Evolutionary conservation across 2,329 filamentous ascomycete species (phyloP), one percentile per base, ranked within the genome.

Genomic region (Sarocladiaceae sp.): DNA sequence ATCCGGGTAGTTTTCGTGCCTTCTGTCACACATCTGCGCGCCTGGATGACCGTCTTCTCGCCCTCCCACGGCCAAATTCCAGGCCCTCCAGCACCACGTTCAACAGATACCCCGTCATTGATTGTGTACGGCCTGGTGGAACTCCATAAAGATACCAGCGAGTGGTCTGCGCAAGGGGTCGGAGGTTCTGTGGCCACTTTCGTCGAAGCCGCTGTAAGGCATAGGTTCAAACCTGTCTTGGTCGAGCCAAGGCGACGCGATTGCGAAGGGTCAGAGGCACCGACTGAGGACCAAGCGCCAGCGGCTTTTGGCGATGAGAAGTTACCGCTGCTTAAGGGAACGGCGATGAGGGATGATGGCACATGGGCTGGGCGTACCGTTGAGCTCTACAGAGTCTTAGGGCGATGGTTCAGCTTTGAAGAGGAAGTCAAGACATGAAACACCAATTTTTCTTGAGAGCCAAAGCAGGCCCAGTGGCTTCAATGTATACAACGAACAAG

Each of bases 121-220:
- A 59, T 87, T 1, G 62, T 85, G 1, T 83, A 87, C 53, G 81
- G 83, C 42, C 70, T 85, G 33, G 56, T 89, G 13, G 66, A 73
- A 16, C 60, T 85, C 33, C 86, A 90, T 58, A 73, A 76, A 19
- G 72, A 77, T 44, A 85, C 82, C 1, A 80, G 80, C 49, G 82
- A 86, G 48, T 89, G 84, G 76, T 88, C 83, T 42, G 83, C 81
- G 0, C 85, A 89, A 61, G 86, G 85, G 0, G 59, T 90, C 11
- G 72, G 76, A 16, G 72, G 72, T 46, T 82, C 80, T 1, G 69
- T 80, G n/a, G 73, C 84, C 2, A 64, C 69, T 0, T 61, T 85
- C 2, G 73, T 86, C 7, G 83, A 88, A 47, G 71, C 76, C 2
- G 81, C 80, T 0, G 54, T 55, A 27, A 66, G 70, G 15, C 59